phyloP scores from a whole-genome alignment of 2,329 filamentous ascomycete species.

The Tolypocladium cylindrosporum region DNA sequence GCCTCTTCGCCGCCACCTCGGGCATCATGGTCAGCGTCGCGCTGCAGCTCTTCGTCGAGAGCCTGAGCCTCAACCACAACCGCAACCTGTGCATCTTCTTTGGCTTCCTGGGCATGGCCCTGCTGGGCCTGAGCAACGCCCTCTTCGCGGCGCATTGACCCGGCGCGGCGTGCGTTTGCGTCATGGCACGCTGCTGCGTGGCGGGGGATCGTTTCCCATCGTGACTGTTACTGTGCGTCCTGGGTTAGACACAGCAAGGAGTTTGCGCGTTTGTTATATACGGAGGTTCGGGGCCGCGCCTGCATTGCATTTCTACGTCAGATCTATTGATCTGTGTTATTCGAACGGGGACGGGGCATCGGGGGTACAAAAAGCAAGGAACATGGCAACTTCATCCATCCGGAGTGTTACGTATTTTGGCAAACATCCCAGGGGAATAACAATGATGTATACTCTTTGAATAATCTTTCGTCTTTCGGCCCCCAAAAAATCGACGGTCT shows the following conservation, averaged over 20 bases:
- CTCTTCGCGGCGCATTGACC: slow-evolving; percentile 52
- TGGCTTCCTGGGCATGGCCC: slow-evolving; percentile 76
- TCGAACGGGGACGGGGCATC: background rate
- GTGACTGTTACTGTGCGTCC: background rate
- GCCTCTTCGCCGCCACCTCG: slow-evolving; percentile 79
- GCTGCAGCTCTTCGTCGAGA: slow-evolving; percentile 80
- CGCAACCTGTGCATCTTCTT: slow-evolving; percentile 67
- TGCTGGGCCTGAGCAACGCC: slow-evolving; percentile 78
- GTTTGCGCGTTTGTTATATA: background rate
- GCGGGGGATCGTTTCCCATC: background rate
- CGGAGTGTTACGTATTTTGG: background rate
- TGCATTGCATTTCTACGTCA: background rate
- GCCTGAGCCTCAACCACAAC: slow-evolving; percentile 71
- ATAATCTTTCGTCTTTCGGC: background rate
- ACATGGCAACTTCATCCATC: background rate
- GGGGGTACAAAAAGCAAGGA: background rate
- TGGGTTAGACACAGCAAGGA: background rate
- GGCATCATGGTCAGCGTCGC: slow-evolving; percentile 96
- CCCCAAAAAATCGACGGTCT: background rate
- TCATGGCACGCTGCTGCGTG: background rate
- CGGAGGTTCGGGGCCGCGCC: background rate
- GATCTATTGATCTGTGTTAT: background rate
- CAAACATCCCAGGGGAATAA: background rate
- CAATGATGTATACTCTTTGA: background rate
- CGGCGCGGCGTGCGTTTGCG: no score